Evolutionary conservation across 257 asterid genomes (phyloP), one percentile per base, ranked within the genome.

Genomic region (Solanum pimpinellifolium): DNA sequence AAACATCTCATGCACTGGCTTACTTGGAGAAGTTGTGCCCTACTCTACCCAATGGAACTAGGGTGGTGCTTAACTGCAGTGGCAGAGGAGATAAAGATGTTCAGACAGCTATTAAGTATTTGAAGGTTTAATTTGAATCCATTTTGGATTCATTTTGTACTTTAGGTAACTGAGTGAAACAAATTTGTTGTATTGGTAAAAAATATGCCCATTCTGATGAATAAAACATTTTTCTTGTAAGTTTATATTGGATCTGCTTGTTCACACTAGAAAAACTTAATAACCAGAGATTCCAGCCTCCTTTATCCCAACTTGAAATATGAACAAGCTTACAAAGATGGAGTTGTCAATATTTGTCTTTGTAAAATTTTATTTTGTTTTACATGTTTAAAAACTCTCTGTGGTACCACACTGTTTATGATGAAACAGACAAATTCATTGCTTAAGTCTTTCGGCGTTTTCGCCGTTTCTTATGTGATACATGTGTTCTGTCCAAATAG

Each of bases 41-140:
- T 9, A 86, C 90, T 33, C 98, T 97, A 81, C 92, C 95, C 13
- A 94, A 95, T 88, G 98, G 98, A 80, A 88, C 95, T 9, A 95
- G 93, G 92, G 93, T 97, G 83, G 99, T 97, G 42, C 80, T 97
- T 84, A 95, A 93, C 96, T 97, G 98, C 95, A 96, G 99, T 74
- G 98, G 99, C 85, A 93, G 99, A 88, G 99, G 99, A 87, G 99
- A 96, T 90, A 96, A 97, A 90, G 98, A 97, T 90, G 98, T 97
- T 39, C 95, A 95, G 33, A 94, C 99, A 2, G 98, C 95, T 89
- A 92, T 93, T 46, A 94, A 95, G 41, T 88, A 92, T 87, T 85
- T 96, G 65, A 84, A 92, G 52, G 87, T 96, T 76, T 96, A 87
- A 90, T 86, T 73, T 20, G 37, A 44, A 49, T 80, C 44, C 60